Evolutionary conservation across 1,284 basidiomycete species (phyloP), one percentile per base, ranked within the genome.

Genomic region (Boletellus dicymbophilus): DNA sequence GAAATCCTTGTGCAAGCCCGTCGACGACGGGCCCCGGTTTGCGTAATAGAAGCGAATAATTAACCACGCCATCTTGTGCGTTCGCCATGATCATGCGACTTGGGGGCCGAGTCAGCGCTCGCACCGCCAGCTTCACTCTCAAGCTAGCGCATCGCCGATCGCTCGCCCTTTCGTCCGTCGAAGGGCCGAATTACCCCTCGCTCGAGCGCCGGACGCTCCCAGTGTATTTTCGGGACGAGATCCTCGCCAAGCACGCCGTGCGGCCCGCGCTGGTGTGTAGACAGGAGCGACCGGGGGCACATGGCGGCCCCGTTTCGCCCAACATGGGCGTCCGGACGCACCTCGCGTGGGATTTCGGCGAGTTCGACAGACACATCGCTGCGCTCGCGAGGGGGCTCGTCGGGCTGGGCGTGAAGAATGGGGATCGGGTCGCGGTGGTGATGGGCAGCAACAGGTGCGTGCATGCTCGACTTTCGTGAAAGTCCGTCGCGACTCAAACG

Each of bases 401-500:
- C 10, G 68, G 65, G 3, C 69, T 92, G 61, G 91, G 90, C 16
- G 82, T 95, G 9, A 71, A 77, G 63, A 87, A 82, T 61, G 92
- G 90, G 0, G 90, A 93, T 58, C 74, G 91, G 22, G 84, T 94
- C 20, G 90, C 79, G 2, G 86, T 93, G 10, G 72, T 93, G 41
- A 90, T 94, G 89, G 89, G 88, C 5, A 91, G 90, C 55, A 88
- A 80, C 54, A 90, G 88, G 88, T 87, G 48, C 26, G 65, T 37
- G 48, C 26, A 64, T 37, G 48, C 47, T n/a, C 26, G 15, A 18
- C 34, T 13, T 21, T 6, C 26, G 26, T 10, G 4, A 13, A n/a
- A 26, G 10, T n/a, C n/a, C n/a, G n/a, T n/a, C n/a, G n/a, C n/a
- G n/a, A 25, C 22, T 20, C 10, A 22, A 25, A 12, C 6, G 8